Percentiles rank a stretch among this genome's conserved stretches.
These are phyloP conservation scores for Eragrostis nindensis DNA, from an alignment of 176 grass and related monocot genomes.

Conservation along the genomic window DNA sequence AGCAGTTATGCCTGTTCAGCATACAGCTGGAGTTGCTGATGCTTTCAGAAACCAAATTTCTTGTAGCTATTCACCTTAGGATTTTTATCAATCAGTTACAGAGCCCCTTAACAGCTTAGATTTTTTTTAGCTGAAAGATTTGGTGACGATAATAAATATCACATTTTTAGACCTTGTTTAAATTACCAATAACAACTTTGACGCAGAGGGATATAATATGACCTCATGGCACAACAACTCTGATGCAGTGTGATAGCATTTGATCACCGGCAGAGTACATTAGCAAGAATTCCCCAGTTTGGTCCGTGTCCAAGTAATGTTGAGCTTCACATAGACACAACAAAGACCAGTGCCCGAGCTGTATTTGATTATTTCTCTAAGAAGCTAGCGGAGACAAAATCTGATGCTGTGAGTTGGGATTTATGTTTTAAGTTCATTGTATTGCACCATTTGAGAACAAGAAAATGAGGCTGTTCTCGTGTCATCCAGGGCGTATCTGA, in stretches of 20 bases:
- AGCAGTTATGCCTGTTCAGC: neutral
- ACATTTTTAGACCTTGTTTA: neutral
- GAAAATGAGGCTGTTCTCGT: conserved; percentile 31
- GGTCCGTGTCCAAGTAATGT: conserved; percentile 62
- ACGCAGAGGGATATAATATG: neutral
- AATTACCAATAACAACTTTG: neutral
- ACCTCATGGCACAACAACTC: neutral
- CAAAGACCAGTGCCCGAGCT: conserved; percentile 61
- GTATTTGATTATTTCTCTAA: conserved; percentile 81
- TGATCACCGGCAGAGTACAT: conserved; percentile 70
- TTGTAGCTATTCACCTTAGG: neutral
- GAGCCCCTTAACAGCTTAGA: neutral
- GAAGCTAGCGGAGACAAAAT: conserved; percentile 28
- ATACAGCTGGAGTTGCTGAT: neutral
- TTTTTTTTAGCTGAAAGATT: neutral
- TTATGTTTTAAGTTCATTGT: neutral
- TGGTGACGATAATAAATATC: neutral
- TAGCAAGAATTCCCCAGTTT: conserved; percentile 53
- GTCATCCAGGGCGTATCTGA: conserved; percentile 33
- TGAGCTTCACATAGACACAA: conserved; percentile 65
- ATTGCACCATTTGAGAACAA: conserved; percentile 1
- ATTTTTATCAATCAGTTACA: neutral
- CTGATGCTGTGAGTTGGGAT: conserved; percentile 47
- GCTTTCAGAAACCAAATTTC: neutral
- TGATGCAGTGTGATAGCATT: conserved; percentile 81